Conservation (phyloP, 441 rosid species). For the Bruguiera hainesii region DNA sequence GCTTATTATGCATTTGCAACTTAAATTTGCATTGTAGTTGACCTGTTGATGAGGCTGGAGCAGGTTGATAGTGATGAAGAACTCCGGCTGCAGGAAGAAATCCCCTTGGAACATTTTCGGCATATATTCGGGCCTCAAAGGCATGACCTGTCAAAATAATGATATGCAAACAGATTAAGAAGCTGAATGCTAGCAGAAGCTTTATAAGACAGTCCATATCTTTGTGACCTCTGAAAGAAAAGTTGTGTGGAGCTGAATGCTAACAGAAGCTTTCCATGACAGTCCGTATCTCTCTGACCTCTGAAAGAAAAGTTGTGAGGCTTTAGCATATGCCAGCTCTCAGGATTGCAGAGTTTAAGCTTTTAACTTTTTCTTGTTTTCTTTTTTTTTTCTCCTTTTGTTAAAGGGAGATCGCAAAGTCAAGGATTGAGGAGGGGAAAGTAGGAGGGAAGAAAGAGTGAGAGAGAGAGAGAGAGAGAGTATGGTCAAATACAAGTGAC, state of each 20-base stretch:
- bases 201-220: neutral
- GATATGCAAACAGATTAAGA: neutral
- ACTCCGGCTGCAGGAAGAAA: constrained; percentile 97
- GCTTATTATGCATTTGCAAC: constrained; percentile 5
- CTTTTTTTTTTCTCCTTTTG: no score
- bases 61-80: constrained; percentile 81
- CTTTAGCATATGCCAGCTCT: no score
- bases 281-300: neutral
- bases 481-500: no score
- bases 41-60: constrained; percentile 73
- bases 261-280: neutral
- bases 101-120: constrained; percentile 92
- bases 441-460: no score
- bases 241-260: neutral
- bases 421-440: no score
- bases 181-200: neutral
- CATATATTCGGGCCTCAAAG: constrained; percentile 94
- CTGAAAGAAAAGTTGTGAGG: no score
- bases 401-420: no score
- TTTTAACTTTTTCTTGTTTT: no score
- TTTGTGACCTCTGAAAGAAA: no score
- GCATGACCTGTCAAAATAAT: constrained; percentile 71
- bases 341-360: no score
- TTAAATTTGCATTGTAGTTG: constrained; percentile 13
- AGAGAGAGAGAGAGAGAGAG: no score